Conservation (phyloP, 352 stramenopile species). For the Phytophthora quininea region DNA sequence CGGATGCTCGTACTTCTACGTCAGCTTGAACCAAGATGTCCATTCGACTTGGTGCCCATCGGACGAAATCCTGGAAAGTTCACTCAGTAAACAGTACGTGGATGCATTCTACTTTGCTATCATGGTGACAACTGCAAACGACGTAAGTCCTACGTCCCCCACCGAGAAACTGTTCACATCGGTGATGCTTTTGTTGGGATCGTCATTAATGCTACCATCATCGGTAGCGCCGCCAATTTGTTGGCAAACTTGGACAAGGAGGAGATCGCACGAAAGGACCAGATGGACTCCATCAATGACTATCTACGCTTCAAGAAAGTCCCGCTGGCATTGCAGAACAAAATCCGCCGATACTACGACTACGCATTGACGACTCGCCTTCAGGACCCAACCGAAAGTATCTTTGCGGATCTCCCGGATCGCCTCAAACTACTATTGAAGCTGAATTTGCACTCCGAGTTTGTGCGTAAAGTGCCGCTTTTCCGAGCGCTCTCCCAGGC, state of each 20-base stretch:
- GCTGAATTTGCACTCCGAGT: conserved; percentile 67
- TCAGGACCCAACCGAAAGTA: conserved; percentile 56
- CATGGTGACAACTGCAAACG: conserved; percentile 70
- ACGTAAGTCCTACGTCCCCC: conserved; percentile 56
- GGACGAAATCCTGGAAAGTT: conserved; percentile 27
- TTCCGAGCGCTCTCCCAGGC: conserved; percentile 75
- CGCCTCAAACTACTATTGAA: conserved; percentile 71
- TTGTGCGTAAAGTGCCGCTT: conserved; percentile 77
- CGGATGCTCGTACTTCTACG: conserved; percentile 73
- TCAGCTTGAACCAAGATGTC: conserved; percentile 44
- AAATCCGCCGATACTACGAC: conserved; percentile 80
- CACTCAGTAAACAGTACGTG: conserved; percentile 55
- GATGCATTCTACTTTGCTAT: conserved; percentile 70
- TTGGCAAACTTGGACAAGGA: conserved; percentile 79
- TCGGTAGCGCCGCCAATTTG: conserved; percentile 77
- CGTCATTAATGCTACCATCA: conserved; percentile 82
- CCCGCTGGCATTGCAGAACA: conserved; percentile 63
- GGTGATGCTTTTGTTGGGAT: conserved; percentile 79
- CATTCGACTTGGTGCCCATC: conserved; percentile 54
- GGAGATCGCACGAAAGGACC: conserved; percentile 74
- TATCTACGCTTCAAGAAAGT: conserved; percentile 87
- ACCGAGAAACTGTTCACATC: conserved; percentile 69
- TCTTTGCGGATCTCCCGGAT: conserved; percentile 79
- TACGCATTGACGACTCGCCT: conserved; percentile 69
- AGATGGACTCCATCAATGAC: conserved; percentile 83